Conservation (phyloP, 1,284 basidiomycete genomes). For the Vanrija pseudolonga region DNA sequence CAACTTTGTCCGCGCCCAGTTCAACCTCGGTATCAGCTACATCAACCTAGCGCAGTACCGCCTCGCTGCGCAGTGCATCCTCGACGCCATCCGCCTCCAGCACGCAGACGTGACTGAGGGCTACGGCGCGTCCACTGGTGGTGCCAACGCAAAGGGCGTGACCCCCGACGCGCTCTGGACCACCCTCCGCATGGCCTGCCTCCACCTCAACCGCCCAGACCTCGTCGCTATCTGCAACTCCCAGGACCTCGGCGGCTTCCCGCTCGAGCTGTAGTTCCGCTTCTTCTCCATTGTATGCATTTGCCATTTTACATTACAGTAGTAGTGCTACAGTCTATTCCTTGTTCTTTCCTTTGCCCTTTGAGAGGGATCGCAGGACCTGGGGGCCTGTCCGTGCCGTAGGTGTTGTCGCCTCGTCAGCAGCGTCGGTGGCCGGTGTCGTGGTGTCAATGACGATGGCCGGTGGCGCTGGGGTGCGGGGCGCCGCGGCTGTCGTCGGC, state of each 20-base stretch:
- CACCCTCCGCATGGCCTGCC: constrained; percentile 70
- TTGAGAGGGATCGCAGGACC: neutral
- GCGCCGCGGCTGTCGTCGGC: too few relatives aligned
- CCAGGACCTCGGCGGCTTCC: constrained; percentile 16
- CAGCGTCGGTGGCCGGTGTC: too few relatives aligned
- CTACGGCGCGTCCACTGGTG: constrained; percentile 49
- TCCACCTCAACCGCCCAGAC: constrained; percentile 52
- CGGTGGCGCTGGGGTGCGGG: too few relatives aligned
- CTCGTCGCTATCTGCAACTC: constrained; percentile 15
- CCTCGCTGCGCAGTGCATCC: constrained; percentile 76
- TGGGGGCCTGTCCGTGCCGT: too few relatives aligned
- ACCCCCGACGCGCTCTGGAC: constrained; percentile 77
- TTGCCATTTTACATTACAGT: neutral
- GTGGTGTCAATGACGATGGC: too few relatives aligned
- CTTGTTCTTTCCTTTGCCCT: neutral
- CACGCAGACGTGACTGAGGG: constrained; percentile 66
- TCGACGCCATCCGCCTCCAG: constrained; percentile 80
- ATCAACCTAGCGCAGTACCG: constrained; percentile 81
- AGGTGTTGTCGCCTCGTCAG: too few relatives aligned
- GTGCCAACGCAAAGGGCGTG: constrained; percentile 58
- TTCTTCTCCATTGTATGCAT: neutral
- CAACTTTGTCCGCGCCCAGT: constrained; percentile 86
- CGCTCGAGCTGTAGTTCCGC: constrained; percentile 12
- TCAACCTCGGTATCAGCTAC: constrained; percentile 86
- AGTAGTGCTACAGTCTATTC: too few relatives aligned